Evolutionary conservation across 345 rosid species (phyloP).

Genomic region (Lenwebbia sp.): DNA sequence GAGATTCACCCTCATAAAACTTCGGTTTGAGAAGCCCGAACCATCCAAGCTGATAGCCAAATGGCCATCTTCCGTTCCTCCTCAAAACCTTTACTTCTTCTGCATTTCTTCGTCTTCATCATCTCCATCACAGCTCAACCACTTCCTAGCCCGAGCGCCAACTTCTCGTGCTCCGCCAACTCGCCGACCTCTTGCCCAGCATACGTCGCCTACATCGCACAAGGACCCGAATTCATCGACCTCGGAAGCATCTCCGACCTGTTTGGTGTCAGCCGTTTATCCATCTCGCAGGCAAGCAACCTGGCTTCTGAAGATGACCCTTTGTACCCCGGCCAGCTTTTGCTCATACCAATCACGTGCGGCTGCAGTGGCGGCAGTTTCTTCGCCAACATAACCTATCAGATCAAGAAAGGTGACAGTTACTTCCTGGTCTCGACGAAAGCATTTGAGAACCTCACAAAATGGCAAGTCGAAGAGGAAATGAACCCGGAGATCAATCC

Average conservation of each 20-base stretch:
- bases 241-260: slow-evolving; percentile 32
- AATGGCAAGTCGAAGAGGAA: slow-evolving; percentile 22
- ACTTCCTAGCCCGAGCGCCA: slow-evolving; percentile 7
- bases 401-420: slow-evolving; percentile 36
- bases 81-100: neutral
- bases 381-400: slow-evolving; percentile 38
- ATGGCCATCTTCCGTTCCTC: neutral
- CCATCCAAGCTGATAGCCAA: neutral
- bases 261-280: slow-evolving; percentile 21
- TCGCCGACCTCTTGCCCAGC: slow-evolving; percentile 16
- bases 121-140: slow-evolving; percentile 13
- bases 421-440: slow-evolving; percentile 25
- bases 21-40: neutral
- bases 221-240: slow-evolving; percentile 24
- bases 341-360: slow-evolving; percentile 39
- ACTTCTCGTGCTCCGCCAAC: slow-evolving; percentile 24
- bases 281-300: slow-evolving; percentile 35
- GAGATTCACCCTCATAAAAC: neutral
- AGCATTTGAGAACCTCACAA: slow-evolving; percentile 32
- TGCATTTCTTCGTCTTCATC: neutral
- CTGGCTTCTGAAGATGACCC: slow-evolving; percentile 25
- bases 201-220: slow-evolving; percentile 27
- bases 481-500: slow-evolving; percentile 28
- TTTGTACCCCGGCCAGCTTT: slow-evolving; percentile 34
- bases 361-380: slow-evolving; percentile 33